phyloP scores from a whole-genome alignment of 2,329 filamentous ascomycete genomes.

The Leptographium wingfieldii region DNA sequence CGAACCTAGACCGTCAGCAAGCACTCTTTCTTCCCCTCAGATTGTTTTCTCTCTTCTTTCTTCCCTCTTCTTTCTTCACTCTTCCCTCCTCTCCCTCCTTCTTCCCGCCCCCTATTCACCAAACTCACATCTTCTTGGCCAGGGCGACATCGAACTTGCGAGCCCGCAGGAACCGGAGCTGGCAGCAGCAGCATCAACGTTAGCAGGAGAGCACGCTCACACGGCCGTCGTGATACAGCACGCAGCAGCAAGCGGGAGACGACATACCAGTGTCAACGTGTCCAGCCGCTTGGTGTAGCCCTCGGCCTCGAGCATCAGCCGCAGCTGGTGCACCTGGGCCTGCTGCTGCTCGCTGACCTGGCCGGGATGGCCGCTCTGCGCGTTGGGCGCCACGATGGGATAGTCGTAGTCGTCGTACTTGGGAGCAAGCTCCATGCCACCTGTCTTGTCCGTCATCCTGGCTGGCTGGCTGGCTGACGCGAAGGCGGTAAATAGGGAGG shows the following conservation, averaged over 20 bases:
- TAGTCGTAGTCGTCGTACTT: constrained; percentile 97
- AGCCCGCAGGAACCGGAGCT: constrained; percentile 84
- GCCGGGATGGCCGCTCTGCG: constrained; percentile 70
- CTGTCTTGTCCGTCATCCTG: constrained; percentile 3
- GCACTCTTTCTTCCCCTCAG: too few species aligned
- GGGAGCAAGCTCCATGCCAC: constrained; percentile 51
- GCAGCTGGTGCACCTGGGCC: constrained; percentile 77
- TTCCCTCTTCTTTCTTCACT: too few species aligned
- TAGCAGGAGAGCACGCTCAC: neutral
- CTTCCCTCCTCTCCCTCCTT: neutral
- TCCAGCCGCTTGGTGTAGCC: constrained; percentile 79
- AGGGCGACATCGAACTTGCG: constrained; percentile 85
- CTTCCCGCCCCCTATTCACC: neutral
- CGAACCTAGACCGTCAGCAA: constrained; percentile 50
- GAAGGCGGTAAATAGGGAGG: neutral
- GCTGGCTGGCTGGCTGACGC: neutral
- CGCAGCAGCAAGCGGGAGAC: neutral
- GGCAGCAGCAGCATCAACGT: neutral
- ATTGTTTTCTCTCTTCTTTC: too few species aligned
- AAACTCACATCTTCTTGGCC: constrained; percentile 72
- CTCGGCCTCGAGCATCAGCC: constrained; percentile 69
- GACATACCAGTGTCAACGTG: constrained; percentile 72
- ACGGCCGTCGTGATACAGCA: too few species aligned
- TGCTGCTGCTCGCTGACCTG: constrained; percentile 78
- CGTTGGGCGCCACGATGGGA: constrained; percentile 61